Conservation (phyloP, 1,139 yeast genomes). For the Lodderomyces elongisporus region DNA sequence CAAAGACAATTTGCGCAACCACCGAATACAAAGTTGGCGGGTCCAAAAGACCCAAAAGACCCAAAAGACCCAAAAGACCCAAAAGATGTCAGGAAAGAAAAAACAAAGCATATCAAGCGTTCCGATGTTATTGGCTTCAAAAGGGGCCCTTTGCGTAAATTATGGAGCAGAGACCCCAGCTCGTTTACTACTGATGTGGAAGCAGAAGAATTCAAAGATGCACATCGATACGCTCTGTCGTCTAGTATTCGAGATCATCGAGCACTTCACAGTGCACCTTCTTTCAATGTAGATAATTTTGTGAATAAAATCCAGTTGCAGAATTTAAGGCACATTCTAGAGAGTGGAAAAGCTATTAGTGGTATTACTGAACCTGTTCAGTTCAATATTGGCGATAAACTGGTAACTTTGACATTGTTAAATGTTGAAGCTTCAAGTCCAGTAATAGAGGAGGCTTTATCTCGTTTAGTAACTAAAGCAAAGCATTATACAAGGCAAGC, state of each 20-base stretch:
- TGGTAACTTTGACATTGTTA: conserved; percentile 24
- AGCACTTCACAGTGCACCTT: conserved; percentile 5
- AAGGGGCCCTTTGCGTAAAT: too few relatives aligned
- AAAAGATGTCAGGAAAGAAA: too few relatives aligned
- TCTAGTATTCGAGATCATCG: neutral
- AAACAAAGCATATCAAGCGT: too few relatives aligned
- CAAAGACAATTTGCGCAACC: too few relatives aligned
- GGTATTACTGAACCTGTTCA: conserved; percentile 17
- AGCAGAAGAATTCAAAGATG: conserved; percentile 25
- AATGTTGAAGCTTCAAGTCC: conserved; percentile 18
- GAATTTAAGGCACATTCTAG: conserved; percentile 13
- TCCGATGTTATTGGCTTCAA: too few relatives aligned
- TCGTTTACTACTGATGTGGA: conserved; percentile 32
- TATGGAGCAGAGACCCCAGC: conserved; percentile 22
- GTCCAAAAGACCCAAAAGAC: too few relatives aligned
- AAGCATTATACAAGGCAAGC: neutral
- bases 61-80: too few relatives aligned
- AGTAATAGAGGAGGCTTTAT: neutral
- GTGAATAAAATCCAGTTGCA: conserved; percentile 18
- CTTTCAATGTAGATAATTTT: conserved; percentile 9
- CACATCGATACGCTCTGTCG: too few relatives aligned
- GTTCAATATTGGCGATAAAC: conserved; percentile 17
- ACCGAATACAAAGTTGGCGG: too few relatives aligned
- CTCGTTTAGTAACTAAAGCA: neutral
- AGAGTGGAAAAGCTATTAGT: conserved; percentile 21